Conservation (phyloP, 148 eudicot species). For the Chenopodium berlandieri region DNA sequence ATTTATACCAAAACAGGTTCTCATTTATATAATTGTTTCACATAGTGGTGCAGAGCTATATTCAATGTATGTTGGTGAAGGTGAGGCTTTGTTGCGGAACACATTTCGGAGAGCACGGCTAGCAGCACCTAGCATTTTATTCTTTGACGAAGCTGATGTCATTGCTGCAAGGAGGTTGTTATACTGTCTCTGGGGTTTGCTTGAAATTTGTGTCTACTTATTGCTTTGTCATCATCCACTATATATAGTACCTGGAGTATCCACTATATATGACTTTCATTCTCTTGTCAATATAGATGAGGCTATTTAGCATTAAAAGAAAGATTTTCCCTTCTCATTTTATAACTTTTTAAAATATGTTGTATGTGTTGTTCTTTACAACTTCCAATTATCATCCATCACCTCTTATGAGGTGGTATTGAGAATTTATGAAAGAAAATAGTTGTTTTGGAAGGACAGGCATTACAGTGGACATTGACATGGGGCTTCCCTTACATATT, state of each 20-base stretch:
- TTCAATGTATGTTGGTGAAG: slow-evolving; percentile 97
- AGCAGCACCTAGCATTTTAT: slow-evolving; percentile 95
- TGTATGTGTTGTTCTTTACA: too few species aligned
- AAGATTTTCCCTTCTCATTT: neutral
- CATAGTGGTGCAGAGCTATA: slow-evolving; percentile 91
- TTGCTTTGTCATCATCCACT: neutral
- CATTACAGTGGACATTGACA: too few species aligned
- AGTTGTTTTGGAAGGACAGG: too few species aligned
- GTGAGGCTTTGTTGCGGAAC: slow-evolving; percentile 88
- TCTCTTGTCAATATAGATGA: neutral
- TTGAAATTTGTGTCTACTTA: neutral
- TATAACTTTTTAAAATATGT: neutral
- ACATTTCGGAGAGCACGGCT: slow-evolving; percentile 91
- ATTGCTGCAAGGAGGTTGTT: slow-evolving; percentile 74
- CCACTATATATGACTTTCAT: neutral
- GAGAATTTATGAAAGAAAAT: too few species aligned
- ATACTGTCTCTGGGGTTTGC: neutral
- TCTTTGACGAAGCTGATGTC: slow-evolving; percentile 92
- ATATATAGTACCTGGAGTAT: neutral
- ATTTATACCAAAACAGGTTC: slow-evolving; percentile 4
- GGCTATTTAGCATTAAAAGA: neutral
- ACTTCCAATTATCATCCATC: too few species aligned
- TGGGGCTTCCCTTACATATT: too few species aligned
- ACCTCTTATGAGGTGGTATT: too few species aligned
- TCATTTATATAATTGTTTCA: slow-evolving; percentile 10